Evolutionary conservation across 169 alveolate species (phyloP).

Genomic region (Plasmodium knowlesi): DNA sequence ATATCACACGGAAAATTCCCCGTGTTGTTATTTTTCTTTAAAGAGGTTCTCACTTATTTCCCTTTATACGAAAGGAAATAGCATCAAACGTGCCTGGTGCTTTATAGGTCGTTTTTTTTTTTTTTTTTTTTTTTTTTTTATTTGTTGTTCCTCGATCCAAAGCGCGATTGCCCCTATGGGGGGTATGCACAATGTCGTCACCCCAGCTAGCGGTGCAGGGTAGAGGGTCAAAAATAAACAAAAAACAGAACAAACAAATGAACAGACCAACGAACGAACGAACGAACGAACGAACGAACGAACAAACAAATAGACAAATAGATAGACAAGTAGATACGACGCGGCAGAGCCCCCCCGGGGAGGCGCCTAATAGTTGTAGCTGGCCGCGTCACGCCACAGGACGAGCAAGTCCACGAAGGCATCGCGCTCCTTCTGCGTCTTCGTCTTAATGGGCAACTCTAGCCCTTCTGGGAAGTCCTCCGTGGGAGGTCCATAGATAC

Average conservation of each 20-base stretch:
- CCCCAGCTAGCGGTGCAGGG: neutral
- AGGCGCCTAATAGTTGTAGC: slow-evolving; percentile 84
- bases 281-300: too few species aligned
- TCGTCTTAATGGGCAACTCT: slow-evolving; percentile 89
- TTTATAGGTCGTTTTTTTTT: neutral
- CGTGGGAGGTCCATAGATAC: slow-evolving; percentile 91
- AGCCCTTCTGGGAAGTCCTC: slow-evolving; percentile 93
- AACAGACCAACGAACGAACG: too few species aligned
- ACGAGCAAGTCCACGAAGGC: slow-evolving; percentile 89
- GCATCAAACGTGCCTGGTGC: neutral
- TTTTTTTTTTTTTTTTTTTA: neutral
- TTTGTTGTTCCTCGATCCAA: too few species aligned
- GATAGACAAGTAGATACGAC: neutral
- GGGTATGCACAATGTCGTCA: neutral
- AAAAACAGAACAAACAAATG: too few species aligned
- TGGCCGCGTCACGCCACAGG: slow-evolving; percentile 94
- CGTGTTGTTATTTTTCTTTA: neutral
- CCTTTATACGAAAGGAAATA: neutral
- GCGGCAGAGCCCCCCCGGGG: neutral
- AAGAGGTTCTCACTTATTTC: too few species aligned
- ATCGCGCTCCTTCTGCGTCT: slow-evolving; percentile 91
- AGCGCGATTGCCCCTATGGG: neutral
- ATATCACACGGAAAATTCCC: neutral
- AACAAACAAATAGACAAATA: too few species aligned
- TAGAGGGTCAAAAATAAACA: neutral